phyloP scores from a whole-genome alignment of 2,329 filamentous ascomycete species.

The Monosporascus cannonballus region DNA sequence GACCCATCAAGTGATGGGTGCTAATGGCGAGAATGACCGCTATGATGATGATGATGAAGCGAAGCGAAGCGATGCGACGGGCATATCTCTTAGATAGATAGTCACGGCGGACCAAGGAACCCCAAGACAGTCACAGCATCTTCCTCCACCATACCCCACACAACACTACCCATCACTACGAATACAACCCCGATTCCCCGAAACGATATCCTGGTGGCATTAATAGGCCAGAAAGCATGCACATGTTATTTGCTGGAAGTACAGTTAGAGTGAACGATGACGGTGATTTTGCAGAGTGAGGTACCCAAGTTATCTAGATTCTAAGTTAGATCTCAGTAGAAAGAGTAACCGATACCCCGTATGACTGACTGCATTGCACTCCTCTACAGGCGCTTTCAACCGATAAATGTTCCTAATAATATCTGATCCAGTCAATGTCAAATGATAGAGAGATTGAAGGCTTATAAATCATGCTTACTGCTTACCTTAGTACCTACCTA shows the following conservation, averaged over 20 bases:
- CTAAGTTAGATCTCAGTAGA: no score
- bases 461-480: no score
- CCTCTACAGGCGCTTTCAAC: not conserved
- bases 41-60: not conserved
- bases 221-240: not conserved
- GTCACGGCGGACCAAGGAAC: not conserved
- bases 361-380: no score
- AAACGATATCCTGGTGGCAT: not conserved
- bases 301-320: no score
- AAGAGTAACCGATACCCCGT: no score
- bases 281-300: no score
- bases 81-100: not conserved
- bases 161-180: constrained; percentile 6
- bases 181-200: constrained; percentile 19
- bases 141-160: constrained; percentile 6
- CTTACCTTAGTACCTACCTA: no score
- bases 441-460: no score
- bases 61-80: not conserved
- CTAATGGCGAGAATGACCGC: not conserved
- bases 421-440: not conserved
- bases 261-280: not conserved
- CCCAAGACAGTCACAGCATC: constrained; percentile 20
- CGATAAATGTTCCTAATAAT: constrained; percentile 1
- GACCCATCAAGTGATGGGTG: not conserved
- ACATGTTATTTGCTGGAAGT: not conserved